Evolutionary conservation across 805 yeast species (phyloP).

Genomic region (baker's yeast (Saccharomyces cerevisiae)): DNA sequence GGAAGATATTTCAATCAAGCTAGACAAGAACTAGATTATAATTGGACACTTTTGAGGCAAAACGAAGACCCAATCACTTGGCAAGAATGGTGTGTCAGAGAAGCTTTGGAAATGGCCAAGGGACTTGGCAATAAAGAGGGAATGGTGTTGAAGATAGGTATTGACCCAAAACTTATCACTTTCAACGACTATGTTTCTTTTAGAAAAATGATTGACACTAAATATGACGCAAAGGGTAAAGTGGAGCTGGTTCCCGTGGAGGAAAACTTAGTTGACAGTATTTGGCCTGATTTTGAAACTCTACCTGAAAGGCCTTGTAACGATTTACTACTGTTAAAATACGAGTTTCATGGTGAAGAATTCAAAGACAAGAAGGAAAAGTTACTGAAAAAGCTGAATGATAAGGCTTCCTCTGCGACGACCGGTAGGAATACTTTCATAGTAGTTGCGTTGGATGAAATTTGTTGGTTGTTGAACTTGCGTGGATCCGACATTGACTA

Average conservation of each 20-base stretch:
- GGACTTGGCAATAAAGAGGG: constrained; percentile 35
- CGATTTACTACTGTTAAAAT: constrained; percentile 43
- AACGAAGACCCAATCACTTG: constrained; percentile 72
- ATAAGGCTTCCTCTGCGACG: constrained; percentile 10
- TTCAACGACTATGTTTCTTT: constrained; percentile 32
- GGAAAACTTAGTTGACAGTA: constrained; percentile 61
- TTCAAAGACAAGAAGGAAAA: constrained; percentile 49
- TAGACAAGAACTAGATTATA: constrained; percentile 62
- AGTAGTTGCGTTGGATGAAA: constrained; percentile 73
- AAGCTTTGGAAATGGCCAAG: constrained; percentile 38
- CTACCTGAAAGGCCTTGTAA: constrained; percentile 49
- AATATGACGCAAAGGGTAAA: constrained; percentile 26
- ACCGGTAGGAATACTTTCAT: constrained; percentile 40
- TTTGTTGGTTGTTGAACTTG: constrained; percentile 84
- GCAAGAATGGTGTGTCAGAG: constrained; percentile 67
- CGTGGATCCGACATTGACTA: constrained; percentile 78
- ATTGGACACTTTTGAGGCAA: constrained; percentile 76
- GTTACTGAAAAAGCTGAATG: constrained; percentile 33
- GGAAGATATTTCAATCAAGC: constrained; percentile 95
- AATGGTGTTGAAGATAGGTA: constrained; percentile 46
- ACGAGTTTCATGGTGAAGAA: constrained; percentile 57
- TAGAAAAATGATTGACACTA: constrained; percentile 23
- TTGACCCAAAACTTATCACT: constrained; percentile 72
- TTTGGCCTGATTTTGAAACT: constrained; percentile 64
- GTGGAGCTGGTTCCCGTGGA: constrained; percentile 44